Evolutionary conservation across 2,329 filamentous ascomycete species (phyloP).

Genomic region (Apiospora kogelbergensis): DNA sequence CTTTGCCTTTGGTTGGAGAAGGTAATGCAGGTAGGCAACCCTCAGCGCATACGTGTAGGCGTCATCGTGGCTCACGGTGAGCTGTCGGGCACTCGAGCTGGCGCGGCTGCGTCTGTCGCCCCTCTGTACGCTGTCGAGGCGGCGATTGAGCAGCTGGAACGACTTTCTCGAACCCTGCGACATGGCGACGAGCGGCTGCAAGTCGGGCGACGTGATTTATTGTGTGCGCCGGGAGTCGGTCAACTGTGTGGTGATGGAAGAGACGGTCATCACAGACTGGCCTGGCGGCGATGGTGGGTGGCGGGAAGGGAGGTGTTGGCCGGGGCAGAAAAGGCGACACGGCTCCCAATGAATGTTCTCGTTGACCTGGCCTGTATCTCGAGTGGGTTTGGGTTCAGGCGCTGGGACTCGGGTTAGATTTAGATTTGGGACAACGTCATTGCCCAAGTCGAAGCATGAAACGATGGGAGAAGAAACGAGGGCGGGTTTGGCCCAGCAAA

Average conservation of each 20-base stretch:
- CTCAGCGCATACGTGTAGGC: conserved; percentile 90
- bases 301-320: neutral
- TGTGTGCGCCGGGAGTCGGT: conserved; percentile 9
- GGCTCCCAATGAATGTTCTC: neutral
- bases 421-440: conserved; percentile 14
- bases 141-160: conserved; percentile 40
- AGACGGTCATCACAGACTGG: neutral
- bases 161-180: conserved; percentile 52
- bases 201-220: neutral
- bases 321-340: neutral
- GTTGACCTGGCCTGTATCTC: neutral
- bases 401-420: conserved; percentile 8
- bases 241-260: neutral
- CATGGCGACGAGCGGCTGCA: conserved; percentile 35
- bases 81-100: conserved; percentile 45
- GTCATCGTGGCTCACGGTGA: conserved; percentile 67
- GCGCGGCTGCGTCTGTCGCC: conserved; percentile 40
- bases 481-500: conserved; percentile 6
- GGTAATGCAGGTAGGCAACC: conserved; percentile 87
- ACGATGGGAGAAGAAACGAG: conserved; percentile 11
- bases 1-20: conserved; percentile 87
- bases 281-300: neutral
- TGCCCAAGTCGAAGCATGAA: conserved; percentile 8
- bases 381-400: neutral
- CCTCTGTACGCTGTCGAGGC: conserved; percentile 44